A percentile compares a stretch with the other conserved stretches of the same genome.
phyloP scores from a whole-genome alignment of 2,329 filamentous ascomycete genomes.

The Trichoderma sp. region DNA sequence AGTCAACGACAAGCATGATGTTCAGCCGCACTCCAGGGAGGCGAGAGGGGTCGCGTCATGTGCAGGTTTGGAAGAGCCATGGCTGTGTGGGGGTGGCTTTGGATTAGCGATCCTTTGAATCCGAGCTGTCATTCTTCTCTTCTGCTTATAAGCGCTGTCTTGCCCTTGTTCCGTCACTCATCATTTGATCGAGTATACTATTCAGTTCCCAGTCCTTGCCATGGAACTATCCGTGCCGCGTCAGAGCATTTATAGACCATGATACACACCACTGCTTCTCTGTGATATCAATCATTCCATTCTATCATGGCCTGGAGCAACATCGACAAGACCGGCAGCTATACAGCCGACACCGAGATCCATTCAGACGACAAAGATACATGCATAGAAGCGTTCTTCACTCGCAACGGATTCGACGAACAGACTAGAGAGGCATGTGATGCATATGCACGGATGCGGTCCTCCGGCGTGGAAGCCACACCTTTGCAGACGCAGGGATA shows the following conservation, averaged over 20 bases:
- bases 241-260: background rate
- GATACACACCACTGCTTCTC: background rate
- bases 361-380: background rate
- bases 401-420: constrained; percentile 33
- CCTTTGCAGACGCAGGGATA: constrained; percentile 50
- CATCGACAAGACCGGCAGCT: background rate
- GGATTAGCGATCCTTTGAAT: constrained; percentile 10
- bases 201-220: background rate
- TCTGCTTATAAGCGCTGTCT: background rate
- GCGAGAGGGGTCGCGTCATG: constrained; percentile 14
- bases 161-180: background rate
- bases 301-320: constrained; percentile 7
- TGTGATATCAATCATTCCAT: background rate
- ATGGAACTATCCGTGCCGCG: background rate
- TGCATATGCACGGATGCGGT: constrained; percentile 39
- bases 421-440: constrained; percentile 32
- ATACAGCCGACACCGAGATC: background rate
- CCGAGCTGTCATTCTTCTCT: background rate
- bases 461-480: constrained; percentile 37
- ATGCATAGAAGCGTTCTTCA: constrained; percentile 30
- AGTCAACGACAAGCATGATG: background rate
- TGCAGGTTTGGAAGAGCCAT: constrained; percentile 11
- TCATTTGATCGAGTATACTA: constrained; percentile 1
- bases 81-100: constrained; percentile 22
- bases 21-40: constrained; percentile 1